These are phyloP conservation scores for Pelagomonas calceolata DNA, from an alignment of 108 stramenopile species.

Conservation along the genomic window DNA sequence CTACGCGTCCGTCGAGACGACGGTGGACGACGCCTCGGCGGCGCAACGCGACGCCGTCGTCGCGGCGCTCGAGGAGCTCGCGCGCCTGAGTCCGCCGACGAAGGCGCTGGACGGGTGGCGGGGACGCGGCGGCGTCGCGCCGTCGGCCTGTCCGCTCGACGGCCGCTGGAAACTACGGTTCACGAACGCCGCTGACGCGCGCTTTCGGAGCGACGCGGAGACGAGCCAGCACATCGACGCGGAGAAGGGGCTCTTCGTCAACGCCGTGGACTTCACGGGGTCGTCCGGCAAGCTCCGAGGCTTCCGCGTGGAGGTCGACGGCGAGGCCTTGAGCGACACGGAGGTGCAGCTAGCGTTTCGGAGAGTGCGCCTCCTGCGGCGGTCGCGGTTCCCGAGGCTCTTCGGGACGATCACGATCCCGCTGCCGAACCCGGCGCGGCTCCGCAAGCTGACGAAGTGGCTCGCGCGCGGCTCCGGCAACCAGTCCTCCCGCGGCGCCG, in stretches of 20 bases:
- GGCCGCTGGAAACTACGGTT: constrained; percentile 32
- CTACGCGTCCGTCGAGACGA: too few species aligned
- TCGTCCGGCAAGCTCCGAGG: constrained; percentile 24
- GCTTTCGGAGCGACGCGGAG: constrained; percentile 10
- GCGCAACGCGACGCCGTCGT: constrained; percentile 16
- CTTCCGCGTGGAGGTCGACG: constrained; percentile 30
- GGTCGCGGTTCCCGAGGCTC: constrained; percentile 29
- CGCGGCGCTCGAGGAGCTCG: constrained; percentile 26
- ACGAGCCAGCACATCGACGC: constrained; percentile 28
- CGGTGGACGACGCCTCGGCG: too few species aligned
- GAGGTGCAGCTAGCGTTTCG: constrained; percentile 24
- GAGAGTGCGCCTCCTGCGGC: constrained; percentile 26
- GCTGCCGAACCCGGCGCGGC: constrained; percentile 23
- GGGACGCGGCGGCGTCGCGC: constrained; percentile 17
- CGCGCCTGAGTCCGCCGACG: constrained; percentile 28
- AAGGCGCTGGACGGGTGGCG: constrained; percentile 26
- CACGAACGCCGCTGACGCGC: constrained; percentile 36
- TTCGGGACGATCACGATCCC: constrained; percentile 23
- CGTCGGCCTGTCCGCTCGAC: constrained; percentile 16
- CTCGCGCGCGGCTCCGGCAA: constrained; percentile 2
- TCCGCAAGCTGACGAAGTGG: constrained; percentile 17
- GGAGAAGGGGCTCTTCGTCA: constrained; percentile 24
- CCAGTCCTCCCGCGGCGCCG: constrained; percentile 12
- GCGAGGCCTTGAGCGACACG: constrained; percentile 11
- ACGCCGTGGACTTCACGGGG: constrained; percentile 29